These are phyloP conservation scores for Pestalotiopsis sp. DNA, from an alignment of 2,329 filamentous ascomycete species.

Conservation along the genomic window DNA sequence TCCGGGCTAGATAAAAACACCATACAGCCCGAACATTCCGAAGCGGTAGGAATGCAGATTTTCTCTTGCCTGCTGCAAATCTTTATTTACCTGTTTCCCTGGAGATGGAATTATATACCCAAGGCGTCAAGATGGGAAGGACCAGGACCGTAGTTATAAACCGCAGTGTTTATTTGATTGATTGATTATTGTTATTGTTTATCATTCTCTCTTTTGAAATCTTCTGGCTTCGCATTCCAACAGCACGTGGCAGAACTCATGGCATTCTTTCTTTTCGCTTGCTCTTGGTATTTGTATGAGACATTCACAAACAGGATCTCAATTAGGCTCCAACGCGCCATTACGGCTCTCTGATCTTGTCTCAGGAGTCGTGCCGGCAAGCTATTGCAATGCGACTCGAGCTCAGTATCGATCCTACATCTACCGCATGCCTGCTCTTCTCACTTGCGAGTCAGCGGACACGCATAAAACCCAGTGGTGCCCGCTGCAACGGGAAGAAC, in stretches of 20 bases:
- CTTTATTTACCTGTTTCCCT: not conserved
- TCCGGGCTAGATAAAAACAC: conserved; percentile 48
- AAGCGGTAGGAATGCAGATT: not conserved
- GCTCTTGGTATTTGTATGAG: not conserved
- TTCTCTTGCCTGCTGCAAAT: not conserved
- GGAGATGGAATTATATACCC: not conserved
- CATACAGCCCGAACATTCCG: not conserved
- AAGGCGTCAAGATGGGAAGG: not conserved
- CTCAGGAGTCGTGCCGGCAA: not conserved
- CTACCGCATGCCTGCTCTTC: not conserved
- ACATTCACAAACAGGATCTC: not conserved
- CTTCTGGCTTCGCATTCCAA: not conserved
- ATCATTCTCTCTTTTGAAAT: too few relatives aligned
- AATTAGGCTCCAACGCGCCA: not conserved
- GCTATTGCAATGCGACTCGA: not conserved
- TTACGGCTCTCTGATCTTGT: not conserved
- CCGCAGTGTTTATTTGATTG: not conserved
- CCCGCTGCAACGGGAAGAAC: not conserved
- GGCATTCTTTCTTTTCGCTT: not conserved
- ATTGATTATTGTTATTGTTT: not conserved
- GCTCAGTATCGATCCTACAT: conserved; percentile 4
- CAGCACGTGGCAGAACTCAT: not conserved
- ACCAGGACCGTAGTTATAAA: not conserved
- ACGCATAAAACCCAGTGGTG: not conserved
- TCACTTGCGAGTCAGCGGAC: not conserved